These are phyloP conservation scores for Tanacetum coccineum DNA, from an alignment of 129 eudicot genomes.

Conservation along the genomic window DNA sequence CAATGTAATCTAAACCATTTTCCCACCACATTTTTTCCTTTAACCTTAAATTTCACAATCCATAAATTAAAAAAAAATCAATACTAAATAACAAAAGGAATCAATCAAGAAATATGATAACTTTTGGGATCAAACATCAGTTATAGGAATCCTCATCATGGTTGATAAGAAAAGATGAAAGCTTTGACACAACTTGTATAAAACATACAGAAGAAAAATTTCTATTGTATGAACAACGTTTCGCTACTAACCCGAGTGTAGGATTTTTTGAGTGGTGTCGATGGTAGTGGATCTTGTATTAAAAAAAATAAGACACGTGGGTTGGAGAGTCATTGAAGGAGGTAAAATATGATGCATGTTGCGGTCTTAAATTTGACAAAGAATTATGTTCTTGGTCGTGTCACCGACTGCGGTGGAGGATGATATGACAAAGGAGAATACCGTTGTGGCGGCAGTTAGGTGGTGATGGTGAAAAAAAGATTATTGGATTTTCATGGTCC, in stretches of 20 bases:
- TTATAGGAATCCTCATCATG: slow-evolving; percentile 81
- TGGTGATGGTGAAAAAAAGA: slow-evolving; percentile 30
- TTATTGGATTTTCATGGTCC: slow-evolving; percentile 53
- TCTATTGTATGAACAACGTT: slow-evolving; percentile 30
- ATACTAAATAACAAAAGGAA: too few species aligned
- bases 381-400: slow-evolving; percentile 42
- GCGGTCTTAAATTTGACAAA: slow-evolving; percentile 35
- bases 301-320: too few species aligned
- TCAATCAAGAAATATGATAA: slow-evolving; percentile 39
- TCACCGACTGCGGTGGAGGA: slow-evolving; percentile 24
- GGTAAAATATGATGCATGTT: slow-evolving; percentile 39
- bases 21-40: too few species aligned
- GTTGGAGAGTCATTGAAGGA: too few species aligned
- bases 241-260: slow-evolving; percentile 45
- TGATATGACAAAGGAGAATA: slow-evolving; percentile 48
- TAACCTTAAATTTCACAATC: too few species aligned
- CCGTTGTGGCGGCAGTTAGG: slow-evolving; percentile 30
- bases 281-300: slow-evolving; percentile 31
- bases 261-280: slow-evolving; percentile 33
- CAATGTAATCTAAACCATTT: too few species aligned
- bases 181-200: slow-evolving; percentile 69
- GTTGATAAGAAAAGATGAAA: slow-evolving; percentile 82
- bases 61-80: too few species aligned
- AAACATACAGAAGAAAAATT: slow-evolving; percentile 67
- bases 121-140: too few species aligned